phyloP scores from a whole-genome alignment of 371 early-diverging fungal species.

The Syncephalis plumigaleata region DNA sequence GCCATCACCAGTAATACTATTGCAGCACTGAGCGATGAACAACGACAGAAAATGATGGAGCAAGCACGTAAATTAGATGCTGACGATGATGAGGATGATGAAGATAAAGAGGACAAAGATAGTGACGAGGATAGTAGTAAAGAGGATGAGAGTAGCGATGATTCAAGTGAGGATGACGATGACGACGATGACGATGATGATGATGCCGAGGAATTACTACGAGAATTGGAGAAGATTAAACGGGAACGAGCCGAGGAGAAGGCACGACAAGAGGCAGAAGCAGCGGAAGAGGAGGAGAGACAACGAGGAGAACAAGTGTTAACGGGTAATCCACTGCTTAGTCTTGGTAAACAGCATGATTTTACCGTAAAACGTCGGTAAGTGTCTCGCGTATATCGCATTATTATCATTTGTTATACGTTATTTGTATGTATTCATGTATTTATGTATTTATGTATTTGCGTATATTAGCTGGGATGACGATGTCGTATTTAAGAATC shows the following conservation, averaged over 20 bases:
- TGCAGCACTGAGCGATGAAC: conserved; percentile 11
- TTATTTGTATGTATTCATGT: no score
- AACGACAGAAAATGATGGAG: conserved; percentile 14
- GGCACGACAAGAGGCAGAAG: conserved; percentile 53
- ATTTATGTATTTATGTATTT: no score
- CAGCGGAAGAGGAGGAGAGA: conserved; percentile 26
- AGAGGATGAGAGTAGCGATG: conserved; percentile 8
- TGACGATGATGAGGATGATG: conserved; percentile 40
- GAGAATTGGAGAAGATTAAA: conserved; percentile 89
- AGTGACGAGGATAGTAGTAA: neutral
- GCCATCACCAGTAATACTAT: conserved; percentile 10
- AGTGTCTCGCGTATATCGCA: neutral
- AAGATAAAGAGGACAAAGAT: no score
- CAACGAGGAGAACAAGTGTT: conserved; percentile 36
- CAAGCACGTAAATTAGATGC: conserved; percentile 27
- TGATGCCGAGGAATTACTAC: conserved; percentile 74
- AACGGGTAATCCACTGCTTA: conserved; percentile 73
- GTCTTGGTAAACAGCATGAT: conserved; percentile 32
- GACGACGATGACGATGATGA: conserved; percentile 78
- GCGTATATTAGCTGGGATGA: conserved; percentile 78
- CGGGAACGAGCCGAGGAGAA: conserved; percentile 84
- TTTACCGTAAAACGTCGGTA: conserved; percentile 79
- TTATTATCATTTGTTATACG: neutral
- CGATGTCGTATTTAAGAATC: conserved; percentile 94
- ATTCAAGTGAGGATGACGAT: neutral